Evolutionary conservation across 2,329 filamentous ascomycete species (phyloP).

Genomic region (Fusarium solani-melongenae): DNA sequence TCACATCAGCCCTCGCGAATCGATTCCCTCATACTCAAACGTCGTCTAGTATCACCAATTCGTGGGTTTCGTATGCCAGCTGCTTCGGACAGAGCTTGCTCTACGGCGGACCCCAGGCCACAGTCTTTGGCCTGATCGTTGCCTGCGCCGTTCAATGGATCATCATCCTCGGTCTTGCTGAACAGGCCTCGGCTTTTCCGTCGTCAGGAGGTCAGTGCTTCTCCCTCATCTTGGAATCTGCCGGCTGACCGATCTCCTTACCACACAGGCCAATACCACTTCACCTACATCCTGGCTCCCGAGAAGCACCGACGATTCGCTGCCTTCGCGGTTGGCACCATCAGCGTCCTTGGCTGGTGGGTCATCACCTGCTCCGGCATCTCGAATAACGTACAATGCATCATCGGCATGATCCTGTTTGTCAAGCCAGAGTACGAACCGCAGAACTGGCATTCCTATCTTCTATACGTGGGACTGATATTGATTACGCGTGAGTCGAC

Average conservation of each 20-base stretch:
- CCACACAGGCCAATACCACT: slow-evolving; percentile 32
- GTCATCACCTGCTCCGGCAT: slow-evolving; percentile 36
- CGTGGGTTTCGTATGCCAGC: slow-evolving; percentile 27
- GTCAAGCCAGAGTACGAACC: slow-evolving; percentile 17
- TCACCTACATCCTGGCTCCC: slow-evolving; percentile 26
- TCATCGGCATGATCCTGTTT: slow-evolving; percentile 29
- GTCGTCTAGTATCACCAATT: slow-evolving; percentile 28
- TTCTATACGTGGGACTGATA: slow-evolving; percentile 27
- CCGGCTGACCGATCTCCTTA: background rate
- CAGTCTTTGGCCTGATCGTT: slow-evolving; percentile 27
- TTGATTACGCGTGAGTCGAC: slow-evolving; percentile 17
- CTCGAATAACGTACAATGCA: slow-evolving; percentile 28
- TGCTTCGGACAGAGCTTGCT: slow-evolving; percentile 29
- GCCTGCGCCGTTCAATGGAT: slow-evolving; percentile 33
- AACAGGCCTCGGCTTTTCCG: slow-evolving; percentile 29
- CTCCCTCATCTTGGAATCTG: background rate
- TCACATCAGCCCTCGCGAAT: background rate
- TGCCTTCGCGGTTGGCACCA: slow-evolving; percentile 20
- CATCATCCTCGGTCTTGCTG: slow-evolving; percentile 27
- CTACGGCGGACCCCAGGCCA: slow-evolving; percentile 27
- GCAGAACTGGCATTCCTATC: slow-evolving; percentile 29
- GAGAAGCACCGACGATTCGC: slow-evolving; percentile 26
- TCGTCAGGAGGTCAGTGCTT: slow-evolving; percentile 13
- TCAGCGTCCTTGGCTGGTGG: slow-evolving; percentile 31
- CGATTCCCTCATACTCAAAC: background rate